Evolutionary conservation across 2,329 filamentous ascomycete species (phyloP).

Genomic region (Diaporthe sp.): DNA sequence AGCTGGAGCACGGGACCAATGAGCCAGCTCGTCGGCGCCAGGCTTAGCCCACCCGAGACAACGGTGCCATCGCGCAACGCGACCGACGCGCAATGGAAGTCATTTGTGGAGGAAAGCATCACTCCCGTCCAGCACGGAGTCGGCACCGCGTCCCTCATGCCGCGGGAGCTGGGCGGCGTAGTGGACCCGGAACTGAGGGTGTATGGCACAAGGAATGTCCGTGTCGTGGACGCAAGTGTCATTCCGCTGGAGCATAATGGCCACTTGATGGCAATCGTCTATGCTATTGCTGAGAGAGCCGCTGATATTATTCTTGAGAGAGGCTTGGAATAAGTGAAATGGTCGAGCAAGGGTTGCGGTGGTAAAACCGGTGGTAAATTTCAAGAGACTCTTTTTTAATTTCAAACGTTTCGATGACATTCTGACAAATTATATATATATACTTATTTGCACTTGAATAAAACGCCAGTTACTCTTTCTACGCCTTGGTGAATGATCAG

Average conservation of each 20-base stretch:
- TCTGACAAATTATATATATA: neutral
- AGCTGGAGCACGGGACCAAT: constrained; percentile 1
- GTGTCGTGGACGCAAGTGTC: constrained; percentile 23
- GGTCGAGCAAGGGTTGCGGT: no score
- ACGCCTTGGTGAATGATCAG: neutral
- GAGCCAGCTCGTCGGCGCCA: neutral
- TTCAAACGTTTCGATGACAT: no score
- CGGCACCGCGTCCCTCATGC: constrained; percentile 26
- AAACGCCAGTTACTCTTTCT: neutral
- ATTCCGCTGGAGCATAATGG: constrained; percentile 8
- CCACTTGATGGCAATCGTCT: neutral
- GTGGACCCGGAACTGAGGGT: constrained; percentile 19
- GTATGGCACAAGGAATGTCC: constrained; percentile 19
- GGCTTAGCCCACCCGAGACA: neutral
- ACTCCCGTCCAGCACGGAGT: constrained; percentile 2
- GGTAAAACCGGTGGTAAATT: no score
- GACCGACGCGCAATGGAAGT: neutral
- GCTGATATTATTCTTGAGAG: constrained; percentile 10
- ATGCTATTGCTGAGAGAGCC: constrained; percentile 30
- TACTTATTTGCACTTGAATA: neutral
- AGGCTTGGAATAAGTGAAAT: neutral
- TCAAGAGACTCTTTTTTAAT: no score
- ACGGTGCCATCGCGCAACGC: neutral
- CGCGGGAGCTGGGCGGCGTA: constrained; percentile 2
- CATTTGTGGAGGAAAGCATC: neutral